These are phyloP conservation scores for Hibiscus trionum DNA, from an alignment of 345 rosid genomes.

Conservation along the genomic window DNA sequence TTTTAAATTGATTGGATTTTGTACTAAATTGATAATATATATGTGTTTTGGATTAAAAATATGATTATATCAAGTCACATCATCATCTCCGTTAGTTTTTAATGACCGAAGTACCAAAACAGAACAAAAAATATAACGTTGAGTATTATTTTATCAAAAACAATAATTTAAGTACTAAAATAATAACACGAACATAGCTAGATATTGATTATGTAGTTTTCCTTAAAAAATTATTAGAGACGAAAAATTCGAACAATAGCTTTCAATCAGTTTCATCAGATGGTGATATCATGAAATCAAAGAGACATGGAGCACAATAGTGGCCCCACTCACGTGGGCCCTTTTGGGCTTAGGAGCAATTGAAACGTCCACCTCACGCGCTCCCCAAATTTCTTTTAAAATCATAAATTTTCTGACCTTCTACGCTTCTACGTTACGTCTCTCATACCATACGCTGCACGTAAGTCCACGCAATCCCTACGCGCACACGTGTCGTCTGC, in stretches of 20 bases:
- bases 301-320: background rate
- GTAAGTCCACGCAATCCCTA: background rate
- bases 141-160: too few species aligned
- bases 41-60: too few species aligned
- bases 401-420: background rate
- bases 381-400: background rate
- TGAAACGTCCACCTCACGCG: background rate
- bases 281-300: background rate
- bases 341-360: background rate
- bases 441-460: background rate
- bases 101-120: too few species aligned
- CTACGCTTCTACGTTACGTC: background rate
- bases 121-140: too few species aligned
- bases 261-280: slow-evolving; percentile 3
- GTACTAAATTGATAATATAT: too few species aligned
- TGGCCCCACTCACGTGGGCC: background rate
- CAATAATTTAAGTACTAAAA: too few species aligned
- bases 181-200: too few species aligned
- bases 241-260: background rate
- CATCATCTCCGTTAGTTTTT: too few species aligned
- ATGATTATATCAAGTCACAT: too few species aligned
- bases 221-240: background rate
- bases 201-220: too few species aligned
- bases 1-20: too few species aligned
- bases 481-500: background rate